A percentile compares a stretch with the other conserved stretches of the same genome.
Evolutionary conservation across 768 basidiomycete species (phyloP).

Genomic region (Suillus alpinus): DNA sequence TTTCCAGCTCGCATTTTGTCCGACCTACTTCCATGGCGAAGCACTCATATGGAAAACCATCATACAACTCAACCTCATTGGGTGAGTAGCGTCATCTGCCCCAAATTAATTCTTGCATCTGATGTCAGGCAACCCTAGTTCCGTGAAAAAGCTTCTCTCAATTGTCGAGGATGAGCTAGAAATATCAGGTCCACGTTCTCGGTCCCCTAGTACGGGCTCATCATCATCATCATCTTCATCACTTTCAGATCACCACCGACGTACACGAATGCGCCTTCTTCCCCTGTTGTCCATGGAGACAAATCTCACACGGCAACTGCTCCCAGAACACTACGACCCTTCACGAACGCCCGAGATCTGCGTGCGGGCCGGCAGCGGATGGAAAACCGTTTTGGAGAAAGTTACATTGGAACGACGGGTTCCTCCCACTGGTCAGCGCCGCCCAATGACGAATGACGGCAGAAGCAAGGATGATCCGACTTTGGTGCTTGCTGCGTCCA

Average conservation of each 20-base stretch:
- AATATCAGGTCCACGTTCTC: constrained; percentile 24
- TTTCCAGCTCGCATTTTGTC: constrained; percentile 66
- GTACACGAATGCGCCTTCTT: constrained; percentile 40
- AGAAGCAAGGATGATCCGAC: constrained; percentile 42
- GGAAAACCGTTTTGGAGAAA: constrained; percentile 48
- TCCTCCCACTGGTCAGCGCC: not conserved
- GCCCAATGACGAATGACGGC: constrained; percentile 18
- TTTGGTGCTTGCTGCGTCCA: constrained; percentile 47
- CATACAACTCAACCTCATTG: constrained; percentile 68
- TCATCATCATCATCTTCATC: constrained; percentile 34
- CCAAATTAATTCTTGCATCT: not conserved
- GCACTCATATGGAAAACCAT: constrained; percentile 59
- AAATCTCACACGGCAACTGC: constrained; percentile 48
- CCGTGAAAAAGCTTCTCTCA: constrained; percentile 56
- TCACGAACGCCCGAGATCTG: constrained; percentile 34
- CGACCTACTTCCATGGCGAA: constrained; percentile 57
- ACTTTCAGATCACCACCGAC: constrained; percentile 34
- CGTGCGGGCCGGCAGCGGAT: constrained; percentile 57
- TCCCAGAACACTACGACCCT: constrained; percentile 40
- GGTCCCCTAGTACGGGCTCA: constrained; percentile 17
- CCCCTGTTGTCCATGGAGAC: constrained; percentile 57
- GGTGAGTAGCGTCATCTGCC: constrained; percentile 31
- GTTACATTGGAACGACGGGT: constrained; percentile 8
- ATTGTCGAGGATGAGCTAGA: constrained; percentile 48
- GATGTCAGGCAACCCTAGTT: constrained; percentile 31